Conservation (phyloP, 1,284 basidiomycete genomes). For the Trametes hirsuta region DNA sequence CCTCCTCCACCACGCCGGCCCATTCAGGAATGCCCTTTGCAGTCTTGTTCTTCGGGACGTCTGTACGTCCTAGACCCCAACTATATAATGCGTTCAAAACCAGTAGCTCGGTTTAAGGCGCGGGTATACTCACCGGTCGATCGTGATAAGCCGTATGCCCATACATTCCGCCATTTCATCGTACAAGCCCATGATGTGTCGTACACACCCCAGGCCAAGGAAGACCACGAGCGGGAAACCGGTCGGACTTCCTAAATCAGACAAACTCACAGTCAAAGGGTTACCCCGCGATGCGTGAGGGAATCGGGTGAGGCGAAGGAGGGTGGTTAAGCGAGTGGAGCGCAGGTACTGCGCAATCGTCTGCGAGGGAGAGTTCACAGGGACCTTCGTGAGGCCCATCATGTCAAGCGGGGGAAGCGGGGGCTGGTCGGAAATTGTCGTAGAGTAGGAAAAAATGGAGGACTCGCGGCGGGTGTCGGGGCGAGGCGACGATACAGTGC, state of each 20-base stretch:
- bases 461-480: slow-evolving; percentile 48
- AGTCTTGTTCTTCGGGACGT: slow-evolving; percentile 66
- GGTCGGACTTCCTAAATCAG: slow-evolving; percentile 83
- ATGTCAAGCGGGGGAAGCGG: slow-evolving; percentile 35
- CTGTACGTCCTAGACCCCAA: slow-evolving; percentile 93
- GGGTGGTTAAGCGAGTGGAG: slow-evolving; percentile 81
- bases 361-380: slow-evolving; percentile 55
- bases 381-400: slow-evolving; percentile 31
- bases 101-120: background rate
- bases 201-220: slow-evolving; percentile 91
- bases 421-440: slow-evolving; percentile 42
- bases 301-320: slow-evolving; percentile 77
- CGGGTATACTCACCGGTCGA: slow-evolving; percentile 74
- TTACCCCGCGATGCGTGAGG: slow-evolving; percentile 76
- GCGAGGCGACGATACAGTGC: slow-evolving; percentile 52
- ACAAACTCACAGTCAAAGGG: slow-evolving; percentile 86
- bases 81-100: slow-evolving; percentile 39
- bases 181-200: slow-evolving; percentile 93
- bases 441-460: slow-evolving; percentile 46
- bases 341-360: slow-evolving; percentile 83
- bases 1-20: slow-evolving; percentile 88
- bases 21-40: slow-evolving; percentile 87
- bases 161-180: slow-evolving; percentile 94
- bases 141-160: slow-evolving; percentile 87
- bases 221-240: slow-evolving; percentile 91